These are phyloP conservation scores for Pythium sp. DNA, from an alignment of 352 stramenopile species.

Conservation along the genomic window DNA sequence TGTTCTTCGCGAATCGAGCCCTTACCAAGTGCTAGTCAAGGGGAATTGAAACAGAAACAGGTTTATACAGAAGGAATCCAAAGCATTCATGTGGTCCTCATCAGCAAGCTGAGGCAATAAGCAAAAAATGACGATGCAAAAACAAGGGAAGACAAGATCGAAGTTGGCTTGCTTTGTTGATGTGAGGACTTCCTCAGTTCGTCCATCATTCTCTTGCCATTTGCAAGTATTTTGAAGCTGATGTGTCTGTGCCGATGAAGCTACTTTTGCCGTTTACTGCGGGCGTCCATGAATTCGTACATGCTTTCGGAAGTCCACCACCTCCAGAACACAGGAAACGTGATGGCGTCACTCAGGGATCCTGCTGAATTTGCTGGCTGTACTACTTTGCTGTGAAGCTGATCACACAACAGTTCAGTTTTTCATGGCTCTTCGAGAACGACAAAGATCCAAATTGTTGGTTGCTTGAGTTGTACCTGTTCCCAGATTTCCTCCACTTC, in stretches of 20 bases:
- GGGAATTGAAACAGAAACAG: not conserved
- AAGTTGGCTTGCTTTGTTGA: not conserved
- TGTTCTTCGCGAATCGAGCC: conserved; percentile 90
- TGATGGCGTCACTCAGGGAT: conserved; percentile 10
- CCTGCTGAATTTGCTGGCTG: not conserved
- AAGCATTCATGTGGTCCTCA: conserved; percentile 12
- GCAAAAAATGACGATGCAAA: conserved; percentile 9
- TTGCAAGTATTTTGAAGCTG: not conserved
- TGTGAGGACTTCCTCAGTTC: not conserved
- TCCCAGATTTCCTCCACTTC: conserved; percentile 62
- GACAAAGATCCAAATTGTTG: not conserved
- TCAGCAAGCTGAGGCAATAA: not conserved
- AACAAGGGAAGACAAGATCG: not conserved
- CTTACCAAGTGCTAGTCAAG: conserved; percentile 53
- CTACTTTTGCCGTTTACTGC: conserved; percentile 8
- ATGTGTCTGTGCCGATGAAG: not conserved
- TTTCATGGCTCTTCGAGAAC: not conserved
- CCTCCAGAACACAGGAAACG: conserved; percentile 42
- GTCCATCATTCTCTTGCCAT: not conserved
- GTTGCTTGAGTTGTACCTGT: conserved; percentile 16
- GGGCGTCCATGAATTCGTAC: conserved; percentile 21
- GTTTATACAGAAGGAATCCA: conserved; percentile 16
- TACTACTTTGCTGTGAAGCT: conserved; percentile 7
- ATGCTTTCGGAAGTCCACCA: conserved; percentile 58
- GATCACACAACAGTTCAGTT: not conserved